These are phyloP conservation scores for Populus simonii DNA, from an alignment of 345 rosid species.

Conservation along the genomic window DNA sequence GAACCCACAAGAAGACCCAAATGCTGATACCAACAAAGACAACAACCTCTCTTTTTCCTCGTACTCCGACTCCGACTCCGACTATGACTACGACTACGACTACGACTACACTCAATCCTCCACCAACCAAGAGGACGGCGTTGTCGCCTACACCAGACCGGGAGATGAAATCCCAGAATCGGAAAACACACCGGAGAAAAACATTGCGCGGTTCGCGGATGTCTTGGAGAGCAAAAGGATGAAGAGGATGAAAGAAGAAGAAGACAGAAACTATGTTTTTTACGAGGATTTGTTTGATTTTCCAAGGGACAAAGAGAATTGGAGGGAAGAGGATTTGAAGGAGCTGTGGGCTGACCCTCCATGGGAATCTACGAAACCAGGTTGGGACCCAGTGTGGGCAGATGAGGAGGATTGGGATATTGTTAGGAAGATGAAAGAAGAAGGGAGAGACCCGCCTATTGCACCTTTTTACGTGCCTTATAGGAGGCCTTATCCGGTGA, in stretches of 20 bases:
- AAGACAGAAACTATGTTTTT: slow-evolving; percentile 31
- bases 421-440: slow-evolving; percentile 48
- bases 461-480: slow-evolving; percentile 85
- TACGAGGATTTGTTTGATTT: slow-evolving; percentile 57
- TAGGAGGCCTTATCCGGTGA: slow-evolving; percentile 71
- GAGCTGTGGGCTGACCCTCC: slow-evolving; percentile 91
- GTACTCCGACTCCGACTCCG: slow-evolving; percentile 44
- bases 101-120: slow-evolving; percentile 18
- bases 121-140: slow-evolving; percentile 13
- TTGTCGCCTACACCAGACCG: slow-evolving; percentile 33
- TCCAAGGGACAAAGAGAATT: slow-evolving; percentile 69
- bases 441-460: slow-evolving; percentile 63
- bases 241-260: slow-evolving; percentile 45
- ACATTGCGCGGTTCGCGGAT: slow-evolving; percentile 42
- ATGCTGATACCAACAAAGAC: slow-evolving; percentile 5
- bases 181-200: slow-evolving; percentile 47
- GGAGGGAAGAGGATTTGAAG: slow-evolving; percentile 75
- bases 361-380: slow-evolving; percentile 50
- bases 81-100: slow-evolving; percentile 40
- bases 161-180: slow-evolving; percentile 38
- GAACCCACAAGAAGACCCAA: slow-evolving; percentile 10
- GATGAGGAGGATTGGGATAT: slow-evolving; percentile 72
- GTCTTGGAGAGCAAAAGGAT: slow-evolving; percentile 38
- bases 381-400: slow-evolving; percentile 94
- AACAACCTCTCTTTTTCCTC: slow-evolving; percentile 14